phyloP scores from a whole-genome alignment of 1,139 yeast species.

The Saccharomyces pastorianus region DNA sequence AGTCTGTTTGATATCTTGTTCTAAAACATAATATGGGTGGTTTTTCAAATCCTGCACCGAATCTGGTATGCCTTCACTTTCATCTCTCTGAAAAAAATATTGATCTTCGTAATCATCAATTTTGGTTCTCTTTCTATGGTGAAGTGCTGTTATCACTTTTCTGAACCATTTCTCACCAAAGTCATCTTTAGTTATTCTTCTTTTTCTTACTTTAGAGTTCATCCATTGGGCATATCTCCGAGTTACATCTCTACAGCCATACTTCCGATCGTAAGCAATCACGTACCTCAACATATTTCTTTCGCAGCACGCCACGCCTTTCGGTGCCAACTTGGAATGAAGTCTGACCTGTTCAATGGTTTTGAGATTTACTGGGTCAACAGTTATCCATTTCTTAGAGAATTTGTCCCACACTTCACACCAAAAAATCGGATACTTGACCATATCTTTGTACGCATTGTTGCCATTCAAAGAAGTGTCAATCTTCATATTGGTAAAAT shows the following conservation, averaged over 20 bases:
- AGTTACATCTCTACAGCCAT: constrained; percentile 73
- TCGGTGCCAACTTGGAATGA: constrained; percentile 64
- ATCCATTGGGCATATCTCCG: constrained; percentile 65
- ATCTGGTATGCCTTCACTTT: constrained; percentile 81
- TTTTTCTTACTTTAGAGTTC: constrained; percentile 68
- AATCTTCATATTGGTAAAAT: constrained; percentile 45
- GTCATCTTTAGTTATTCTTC: constrained; percentile 55
- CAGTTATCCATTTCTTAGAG: constrained; percentile 67
- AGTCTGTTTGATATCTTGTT: constrained; percentile 59
- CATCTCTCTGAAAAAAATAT: constrained; percentile 59
- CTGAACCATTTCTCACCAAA: constrained; percentile 61
- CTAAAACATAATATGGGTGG: constrained; percentile 83
- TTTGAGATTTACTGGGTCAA: constrained; percentile 66
- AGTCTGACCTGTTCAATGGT: constrained; percentile 63
- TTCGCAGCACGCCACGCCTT: constrained; percentile 46
- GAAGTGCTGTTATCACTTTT: constrained; percentile 23
- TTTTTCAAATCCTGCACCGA: constrained; percentile 73
- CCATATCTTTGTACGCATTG: constrained; percentile 6
- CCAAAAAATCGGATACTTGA: constrained; percentile 73
- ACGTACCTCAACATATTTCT: constrained; percentile 64
- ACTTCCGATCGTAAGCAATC: constrained; percentile 61
- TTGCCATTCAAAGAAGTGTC: constrained; percentile 13
- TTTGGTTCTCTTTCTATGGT: constrained; percentile 34
- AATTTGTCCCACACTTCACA: constrained; percentile 85
- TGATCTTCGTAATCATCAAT: constrained; percentile 63